Evolutionary conservation across 495 filamentous ascomycete species (phyloP).

Genomic region (Aspergillus cristatus): DNA sequence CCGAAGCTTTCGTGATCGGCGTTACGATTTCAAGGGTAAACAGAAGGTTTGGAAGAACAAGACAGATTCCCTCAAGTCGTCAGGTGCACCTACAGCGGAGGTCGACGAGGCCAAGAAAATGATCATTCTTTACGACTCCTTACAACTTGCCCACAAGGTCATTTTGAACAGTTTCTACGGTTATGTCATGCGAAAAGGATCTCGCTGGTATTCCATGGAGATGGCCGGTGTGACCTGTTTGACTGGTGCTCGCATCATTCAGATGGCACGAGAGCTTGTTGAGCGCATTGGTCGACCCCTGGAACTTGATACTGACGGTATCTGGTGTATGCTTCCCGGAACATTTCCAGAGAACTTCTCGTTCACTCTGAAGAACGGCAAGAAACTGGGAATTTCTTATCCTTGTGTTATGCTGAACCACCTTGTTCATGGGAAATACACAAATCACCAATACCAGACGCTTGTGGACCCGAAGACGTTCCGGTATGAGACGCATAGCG

Average conservation of each 20-base stretch:
- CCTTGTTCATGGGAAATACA: conserved; percentile 89
- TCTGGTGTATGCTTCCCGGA: conserved; percentile 98
- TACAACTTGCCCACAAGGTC: conserved; percentile 96
- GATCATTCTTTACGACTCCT: conserved; percentile 90
- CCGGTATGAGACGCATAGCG: conserved; percentile 90
- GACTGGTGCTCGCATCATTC: conserved; percentile 94
- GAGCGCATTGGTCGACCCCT: conserved; percentile 88
- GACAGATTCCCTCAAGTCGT: conserved; percentile 71
- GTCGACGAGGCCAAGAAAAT: conserved; percentile 97
- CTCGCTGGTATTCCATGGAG: conserved; percentile 98
- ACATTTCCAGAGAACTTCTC: conserved; percentile 96
- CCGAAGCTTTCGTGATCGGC: conserved; percentile 85
- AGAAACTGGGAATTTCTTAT: conserved; percentile 91
- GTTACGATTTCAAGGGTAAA: conserved; percentile 96
- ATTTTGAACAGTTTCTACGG: conserved; percentile 99
- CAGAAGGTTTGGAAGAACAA: conserved; percentile 99
- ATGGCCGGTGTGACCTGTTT: conserved; percentile 99
- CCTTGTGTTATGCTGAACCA: conserved; percentile 99
- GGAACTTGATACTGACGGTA: conserved; percentile 98
- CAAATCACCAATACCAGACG: conserved; percentile 94
- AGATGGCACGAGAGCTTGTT: conserved; percentile 89
- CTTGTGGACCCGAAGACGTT: conserved; percentile 68
- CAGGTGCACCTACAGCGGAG: conserved; percentile 66
- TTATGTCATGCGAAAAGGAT: conserved; percentile 98
- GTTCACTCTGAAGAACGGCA: conserved; percentile 89